These are phyloP conservation scores for Monilinia polystroma DNA, from an alignment of 2,329 filamentous ascomycete genomes.

Conservation along the genomic window DNA sequence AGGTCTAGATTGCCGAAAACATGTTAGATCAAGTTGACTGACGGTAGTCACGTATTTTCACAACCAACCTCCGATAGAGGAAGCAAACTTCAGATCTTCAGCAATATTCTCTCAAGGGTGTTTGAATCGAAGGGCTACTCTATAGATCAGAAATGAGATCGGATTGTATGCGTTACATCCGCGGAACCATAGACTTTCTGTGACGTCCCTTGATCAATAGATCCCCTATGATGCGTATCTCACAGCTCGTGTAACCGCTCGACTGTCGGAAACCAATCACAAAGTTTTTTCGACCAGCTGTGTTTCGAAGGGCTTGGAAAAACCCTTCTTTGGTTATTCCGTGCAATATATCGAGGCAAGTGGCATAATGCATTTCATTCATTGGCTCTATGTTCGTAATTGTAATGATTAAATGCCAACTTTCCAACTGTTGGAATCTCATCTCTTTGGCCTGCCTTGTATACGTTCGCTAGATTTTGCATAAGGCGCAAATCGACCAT, in stretches of 20 bases:
- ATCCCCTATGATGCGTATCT: slow-evolving; percentile 6
- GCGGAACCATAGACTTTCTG: not conserved
- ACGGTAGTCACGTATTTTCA: not conserved
- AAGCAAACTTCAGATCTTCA: not conserved
- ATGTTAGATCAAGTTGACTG: not conserved
- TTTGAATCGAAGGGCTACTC: slow-evolving; percentile 2
- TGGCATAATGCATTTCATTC: slow-evolving; percentile 11
- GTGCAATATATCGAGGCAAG: not conserved
- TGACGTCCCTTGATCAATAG: slow-evolving; percentile 1
- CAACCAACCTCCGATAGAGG: not conserved
- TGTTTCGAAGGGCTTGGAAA: not conserved
- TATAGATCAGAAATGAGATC: slow-evolving; percentile 20
- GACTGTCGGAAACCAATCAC: slow-evolving; percentile 1
- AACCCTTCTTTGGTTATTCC: not conserved
- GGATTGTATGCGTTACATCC: slow-evolving; percentile 11
- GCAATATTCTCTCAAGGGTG: not conserved
- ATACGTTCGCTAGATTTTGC: slow-evolving; percentile 23
- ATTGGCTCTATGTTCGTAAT: not conserved
- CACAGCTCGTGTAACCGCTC: slow-evolving; percentile 1
- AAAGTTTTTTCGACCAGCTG: not conserved
- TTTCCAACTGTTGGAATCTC: slow-evolving; percentile 16
- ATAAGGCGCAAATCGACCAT: slow-evolving; percentile 29
- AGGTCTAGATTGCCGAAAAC: not conserved
- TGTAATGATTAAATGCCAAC: slow-evolving; percentile 7
- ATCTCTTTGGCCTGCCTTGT: slow-evolving; percentile 31